Conservation (phyloP, 495 filamentous ascomycete species). For the Xylaria nigripes region DNA sequence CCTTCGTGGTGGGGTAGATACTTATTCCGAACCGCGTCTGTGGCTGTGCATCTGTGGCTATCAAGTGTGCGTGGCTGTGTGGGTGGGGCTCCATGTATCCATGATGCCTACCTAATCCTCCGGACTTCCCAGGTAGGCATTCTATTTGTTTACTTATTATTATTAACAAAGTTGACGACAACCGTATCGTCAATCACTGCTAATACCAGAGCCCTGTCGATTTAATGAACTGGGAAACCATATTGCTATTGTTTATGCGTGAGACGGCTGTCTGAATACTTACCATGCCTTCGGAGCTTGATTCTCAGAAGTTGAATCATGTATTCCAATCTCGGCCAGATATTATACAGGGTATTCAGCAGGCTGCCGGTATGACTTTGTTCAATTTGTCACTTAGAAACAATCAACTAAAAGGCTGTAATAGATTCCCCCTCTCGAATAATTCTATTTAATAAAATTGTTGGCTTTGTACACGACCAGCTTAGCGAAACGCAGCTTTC, state of each 20-base stretch:
- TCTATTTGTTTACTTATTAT: not conserved
- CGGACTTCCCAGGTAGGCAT: not conserved
- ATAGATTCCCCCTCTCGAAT: constrained; percentile 38
- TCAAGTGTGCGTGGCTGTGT: not conserved
- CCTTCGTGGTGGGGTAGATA: not conserved
- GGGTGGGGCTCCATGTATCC: not conserved
- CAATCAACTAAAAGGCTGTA: constrained; percentile 13
- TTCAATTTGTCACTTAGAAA: not conserved
- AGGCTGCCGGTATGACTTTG: constrained; percentile 35
- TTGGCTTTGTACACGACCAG: constrained; percentile 37
- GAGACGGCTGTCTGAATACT: not conserved
- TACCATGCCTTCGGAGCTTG: constrained; percentile 35
- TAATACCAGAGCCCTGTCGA: not conserved
- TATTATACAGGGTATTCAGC: constrained; percentile 34
- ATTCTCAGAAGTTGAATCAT: constrained; percentile 31
- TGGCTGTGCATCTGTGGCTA: not conserved
- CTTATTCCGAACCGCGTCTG: not conserved
- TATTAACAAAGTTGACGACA: not conserved
- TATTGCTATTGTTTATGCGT: not conserved
- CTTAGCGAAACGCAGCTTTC: constrained; percentile 18
- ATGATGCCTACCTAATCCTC: no score
- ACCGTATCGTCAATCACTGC: not conserved
- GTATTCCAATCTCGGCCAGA: constrained; percentile 41
- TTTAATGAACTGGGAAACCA: not conserved
- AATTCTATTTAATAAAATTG: constrained; percentile 48